phyloP scores from a whole-genome alignment of 108 stramenopile species.

The Nannochloropsis oceanica region DNA sequence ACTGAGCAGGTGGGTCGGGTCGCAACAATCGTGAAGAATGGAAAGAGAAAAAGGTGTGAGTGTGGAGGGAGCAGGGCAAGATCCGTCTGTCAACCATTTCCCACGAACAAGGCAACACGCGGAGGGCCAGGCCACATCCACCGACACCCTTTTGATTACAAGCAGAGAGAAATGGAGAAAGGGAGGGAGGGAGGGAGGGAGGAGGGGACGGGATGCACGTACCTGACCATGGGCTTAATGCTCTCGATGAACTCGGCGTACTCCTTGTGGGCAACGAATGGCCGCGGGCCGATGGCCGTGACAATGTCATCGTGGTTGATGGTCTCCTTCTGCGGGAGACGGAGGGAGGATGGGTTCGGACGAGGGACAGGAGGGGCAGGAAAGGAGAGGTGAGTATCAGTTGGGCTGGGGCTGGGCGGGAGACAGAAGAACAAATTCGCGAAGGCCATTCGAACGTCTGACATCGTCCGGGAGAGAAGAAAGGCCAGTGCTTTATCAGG shows the following conservation, averaged over 20 bases:
- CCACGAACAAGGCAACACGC: too few species aligned
- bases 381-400: background rate
- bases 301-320: conserved; percentile 88
- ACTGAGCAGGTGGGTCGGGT: background rate
- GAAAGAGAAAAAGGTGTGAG: background rate
- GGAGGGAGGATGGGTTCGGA: background rate
- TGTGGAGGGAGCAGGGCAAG: too few species aligned
- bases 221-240: background rate
- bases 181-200: too few species aligned
- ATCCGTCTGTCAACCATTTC: too few species aligned
- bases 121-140: too few species aligned
- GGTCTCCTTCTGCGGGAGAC: conserved; percentile 58
- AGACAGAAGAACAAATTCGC: too few species aligned
- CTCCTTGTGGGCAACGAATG: conserved; percentile 54
- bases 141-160: too few species aligned
- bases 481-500: background rate
- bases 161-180: too few species aligned
- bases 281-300: conserved; percentile 69
- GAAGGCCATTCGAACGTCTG: too few species aligned
- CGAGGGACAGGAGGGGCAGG: background rate
- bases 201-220: too few species aligned
- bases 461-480: background rate
- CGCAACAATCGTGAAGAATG: background rate
- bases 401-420: too few species aligned
- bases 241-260: conserved; percentile 65